Evolutionary conservation across 2,329 filamentous ascomycete genomes (phyloP), one percentile per base, ranked within the genome.

Genomic region (Aspergillus novofumigatus): DNA sequence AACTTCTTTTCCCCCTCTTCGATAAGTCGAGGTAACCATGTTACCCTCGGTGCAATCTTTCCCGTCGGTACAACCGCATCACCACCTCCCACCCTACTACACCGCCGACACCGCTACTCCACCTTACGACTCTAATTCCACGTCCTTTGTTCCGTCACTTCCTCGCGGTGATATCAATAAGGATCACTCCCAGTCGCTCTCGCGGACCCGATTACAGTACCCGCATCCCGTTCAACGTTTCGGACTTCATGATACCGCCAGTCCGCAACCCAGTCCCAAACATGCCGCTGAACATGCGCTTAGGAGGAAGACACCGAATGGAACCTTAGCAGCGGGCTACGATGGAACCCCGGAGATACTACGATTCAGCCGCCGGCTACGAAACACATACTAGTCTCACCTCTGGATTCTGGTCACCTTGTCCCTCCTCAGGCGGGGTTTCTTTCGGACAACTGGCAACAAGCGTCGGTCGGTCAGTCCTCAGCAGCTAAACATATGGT

Each of bases 241-340:
- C 44, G 67, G 71, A 50, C 45, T 63, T 41, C 71, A 66, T 38
- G 67, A 72, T 59, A 55, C 63, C 26, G 56, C 66, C 7, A 63
- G 63, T 11, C 61, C 67, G n/a, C 60, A 61, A 50, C 59, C 65
- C 28, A 66, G 59, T 28, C 44, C 62, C 9, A 67, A 69, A 23
- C 63, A 57, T 52, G 50, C 65, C 20, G 67, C 63, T 10, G 91
- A 96, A 72, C 87, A 96, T 72, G 89, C 91, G 65, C 80, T 97
- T 56, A 86, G 93, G 63, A 86, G 93, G 63, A 97, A 97, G 75
- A 97, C 93, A 8, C 94, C 93, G 4, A 93, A 88, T 68, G 94
- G 93, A n/a, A 96, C 92, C 41, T 83, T 97, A 59, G 88, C 93
- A 62, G 91, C 90, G 54, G 92, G 91, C 10, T 97, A 96, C 69